phyloP scores from a whole-genome alignment of 2,329 filamentous ascomycete genomes.

The Harringtonia aguacate region DNA sequence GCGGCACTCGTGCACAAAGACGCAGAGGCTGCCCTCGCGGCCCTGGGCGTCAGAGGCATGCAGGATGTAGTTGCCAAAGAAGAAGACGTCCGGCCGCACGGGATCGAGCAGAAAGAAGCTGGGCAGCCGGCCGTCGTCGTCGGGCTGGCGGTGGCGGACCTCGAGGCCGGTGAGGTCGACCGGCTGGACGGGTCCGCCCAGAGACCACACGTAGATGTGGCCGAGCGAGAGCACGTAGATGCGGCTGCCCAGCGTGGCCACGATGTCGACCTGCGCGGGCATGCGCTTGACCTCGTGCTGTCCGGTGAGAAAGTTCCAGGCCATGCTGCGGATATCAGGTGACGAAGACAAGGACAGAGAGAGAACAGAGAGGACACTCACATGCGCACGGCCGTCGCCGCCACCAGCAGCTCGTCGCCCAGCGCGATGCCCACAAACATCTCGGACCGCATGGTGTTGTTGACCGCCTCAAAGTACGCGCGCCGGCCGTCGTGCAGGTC shows the following conservation, averaged over 20 bases:
- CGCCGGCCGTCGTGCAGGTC: slow-evolving; percentile 7
- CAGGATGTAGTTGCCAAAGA: slow-evolving; percentile 5
- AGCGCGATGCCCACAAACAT: slow-evolving; percentile 1
- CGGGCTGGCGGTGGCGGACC: slow-evolving; percentile 6
- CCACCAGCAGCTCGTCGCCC: slow-evolving; percentile 9
- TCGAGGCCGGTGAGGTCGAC: slow-evolving; percentile 6
- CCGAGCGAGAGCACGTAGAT: slow-evolving; percentile 6
- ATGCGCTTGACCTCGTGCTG: slow-evolving; percentile 4
- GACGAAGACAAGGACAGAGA: neutral
- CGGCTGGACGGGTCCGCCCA: slow-evolving; percentile 5
- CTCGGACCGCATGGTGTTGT: slow-evolving; percentile 4
- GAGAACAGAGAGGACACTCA: neutral
- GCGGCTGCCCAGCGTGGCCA: slow-evolving; percentile 8
- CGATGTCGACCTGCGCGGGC: slow-evolving; percentile 6
- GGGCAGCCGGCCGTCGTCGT: slow-evolving; percentile 8
- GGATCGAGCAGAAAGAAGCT: slow-evolving; percentile 9
- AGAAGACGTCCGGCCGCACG: slow-evolving; percentile 6
- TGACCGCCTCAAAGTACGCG: neutral
- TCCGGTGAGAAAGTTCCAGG: slow-evolving; percentile 9
- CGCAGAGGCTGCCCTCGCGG: slow-evolving; percentile 2
- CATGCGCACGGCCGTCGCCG: slow-evolving; percentile 3
- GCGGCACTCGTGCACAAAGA: slow-evolving; percentile 9
- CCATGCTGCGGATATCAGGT: slow-evolving; percentile 1
- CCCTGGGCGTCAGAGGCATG: slow-evolving; percentile 1
- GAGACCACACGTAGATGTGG: slow-evolving; percentile 7